phyloP scores from a whole-genome alignment of 371 early-diverging fungal genomes.

The Mucor circinelloides region DNA sequence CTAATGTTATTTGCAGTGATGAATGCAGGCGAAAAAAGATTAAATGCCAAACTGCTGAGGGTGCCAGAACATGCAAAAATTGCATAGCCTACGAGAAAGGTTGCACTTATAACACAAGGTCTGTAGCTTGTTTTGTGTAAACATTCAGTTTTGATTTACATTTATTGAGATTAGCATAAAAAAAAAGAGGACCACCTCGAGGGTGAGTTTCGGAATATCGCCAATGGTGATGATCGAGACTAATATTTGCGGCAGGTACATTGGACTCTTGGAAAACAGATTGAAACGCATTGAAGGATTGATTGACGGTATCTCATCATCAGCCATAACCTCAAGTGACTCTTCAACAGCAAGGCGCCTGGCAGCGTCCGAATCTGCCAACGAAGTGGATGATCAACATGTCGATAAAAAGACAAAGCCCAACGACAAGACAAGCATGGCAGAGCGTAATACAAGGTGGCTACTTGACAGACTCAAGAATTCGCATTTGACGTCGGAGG shows the following conservation, averaged over 20 bases:
- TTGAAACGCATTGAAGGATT: constrained; percentile 15
- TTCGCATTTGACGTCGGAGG: not conserved
- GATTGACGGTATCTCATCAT: not conserved
- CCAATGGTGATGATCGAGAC: not conserved
- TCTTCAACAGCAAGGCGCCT: not conserved
- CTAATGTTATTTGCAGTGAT: constrained; percentile 15
- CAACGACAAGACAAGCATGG: not conserved
- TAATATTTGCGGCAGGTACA: constrained; percentile 1
- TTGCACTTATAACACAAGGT: constrained; percentile 27
- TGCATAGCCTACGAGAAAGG: constrained; percentile 17
- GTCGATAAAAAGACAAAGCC: not conserved
- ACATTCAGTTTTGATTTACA: not conserved
- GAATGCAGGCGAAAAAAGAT: constrained; percentile 29
- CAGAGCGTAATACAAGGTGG: not conserved
- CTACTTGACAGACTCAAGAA: not conserved
- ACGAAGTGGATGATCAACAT: not conserved
- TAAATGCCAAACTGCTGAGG: constrained; percentile 18
- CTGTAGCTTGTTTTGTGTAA: not conserved
- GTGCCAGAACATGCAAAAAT: constrained; percentile 19
- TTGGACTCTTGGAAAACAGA: constrained; percentile 8
- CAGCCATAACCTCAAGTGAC: not conserved
- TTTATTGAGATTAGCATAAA: constrained; percentile 2
- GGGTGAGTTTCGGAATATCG: constrained; percentile 14
- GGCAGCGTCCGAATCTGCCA: not conserved
- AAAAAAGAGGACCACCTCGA: constrained; percentile 27